These are phyloP conservation scores for Elsinoe ampelina DNA, from an alignment of 2,329 filamentous ascomycete genomes.

Conservation along the genomic window DNA sequence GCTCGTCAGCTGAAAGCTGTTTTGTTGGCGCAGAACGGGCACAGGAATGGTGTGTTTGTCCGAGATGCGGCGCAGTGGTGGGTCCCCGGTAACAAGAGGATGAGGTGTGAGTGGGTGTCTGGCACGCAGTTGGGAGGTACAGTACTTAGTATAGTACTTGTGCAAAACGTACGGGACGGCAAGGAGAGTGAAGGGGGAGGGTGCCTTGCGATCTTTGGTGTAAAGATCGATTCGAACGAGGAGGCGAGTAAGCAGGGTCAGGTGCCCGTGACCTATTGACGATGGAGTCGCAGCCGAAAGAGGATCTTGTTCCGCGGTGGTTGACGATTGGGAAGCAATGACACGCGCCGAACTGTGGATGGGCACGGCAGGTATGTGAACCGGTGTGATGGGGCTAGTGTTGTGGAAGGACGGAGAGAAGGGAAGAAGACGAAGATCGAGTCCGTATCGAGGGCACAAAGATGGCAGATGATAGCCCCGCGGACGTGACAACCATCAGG, in stretches of 20 bases:
- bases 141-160: not conserved
- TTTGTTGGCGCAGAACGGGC: slow-evolving; percentile 9
- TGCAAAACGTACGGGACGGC: not conserved
- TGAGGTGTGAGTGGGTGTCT: not conserved
- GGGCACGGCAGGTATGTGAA: not conserved
- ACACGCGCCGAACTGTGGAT: not conserved
- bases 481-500: not conserved
- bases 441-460: not conserved
- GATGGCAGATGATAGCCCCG: not conserved
- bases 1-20: not conserved
- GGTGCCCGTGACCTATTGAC: not conserved
- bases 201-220: not conserved
- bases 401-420: not conserved
- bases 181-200: not conserved
- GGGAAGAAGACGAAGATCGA: not conserved
- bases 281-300: not conserved
- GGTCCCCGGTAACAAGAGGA: not conserved
- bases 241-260: not conserved
- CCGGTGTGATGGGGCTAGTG: slow-evolving; percentile 5
- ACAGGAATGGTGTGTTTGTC: slow-evolving; percentile 4
- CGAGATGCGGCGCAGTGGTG: not conserved
- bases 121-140: not conserved
- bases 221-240: not conserved
- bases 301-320: not conserved
- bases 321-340: not conserved